Percentiles rank a stretch among this genome's conserved stretches.
Evolutionary conservation across 768 basidiomycete genomes (phyloP).

Genomic region (Collybia nuda): DNA sequence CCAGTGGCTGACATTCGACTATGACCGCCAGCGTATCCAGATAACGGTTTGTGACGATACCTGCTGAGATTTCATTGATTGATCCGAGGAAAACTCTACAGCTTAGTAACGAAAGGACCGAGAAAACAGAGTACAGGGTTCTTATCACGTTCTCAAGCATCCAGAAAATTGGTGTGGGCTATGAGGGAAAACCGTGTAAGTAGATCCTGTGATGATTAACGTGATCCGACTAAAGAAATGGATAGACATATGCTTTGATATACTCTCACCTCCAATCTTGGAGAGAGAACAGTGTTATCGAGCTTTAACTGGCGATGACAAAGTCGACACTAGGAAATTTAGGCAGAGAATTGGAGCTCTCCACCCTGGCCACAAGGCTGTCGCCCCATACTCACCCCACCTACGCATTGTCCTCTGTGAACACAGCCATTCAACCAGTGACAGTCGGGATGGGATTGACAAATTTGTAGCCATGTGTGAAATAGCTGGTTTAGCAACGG

Average conservation of each 20-base stretch:
- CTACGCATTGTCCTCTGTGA: conserved; percentile 64
- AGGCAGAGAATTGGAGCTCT: conserved; percentile 60
- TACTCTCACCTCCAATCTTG: conserved; percentile 61
- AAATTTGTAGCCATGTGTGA: conserved; percentile 56
- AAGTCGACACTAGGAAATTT: conserved; percentile 41
- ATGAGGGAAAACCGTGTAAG: conserved; percentile 68
- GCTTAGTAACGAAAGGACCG: conserved; percentile 58
- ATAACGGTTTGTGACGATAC: conserved; percentile 44
- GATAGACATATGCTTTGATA: conserved; percentile 75
- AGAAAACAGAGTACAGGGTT: conserved; percentile 49
- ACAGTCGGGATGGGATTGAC: conserved; percentile 44
- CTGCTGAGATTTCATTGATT: no score
- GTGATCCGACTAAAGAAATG: no score
- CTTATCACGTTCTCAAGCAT: conserved; percentile 59
- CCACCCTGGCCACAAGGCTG: conserved; percentile 52
- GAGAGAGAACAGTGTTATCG: conserved; percentile 62
- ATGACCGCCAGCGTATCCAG: conserved; percentile 65
- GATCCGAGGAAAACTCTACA: no score
- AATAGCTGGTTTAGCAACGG: conserved; percentile 40
- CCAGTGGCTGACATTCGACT: conserved; percentile 57
- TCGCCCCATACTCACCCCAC: conserved; percentile 74
- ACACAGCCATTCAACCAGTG: conserved; percentile 40
- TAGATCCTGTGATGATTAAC: no score
- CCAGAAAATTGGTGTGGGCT: conserved; percentile 57
- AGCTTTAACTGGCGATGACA: conserved; percentile 39